Conservation (phyloP, 2,329 filamentous ascomycete genomes). For the Fusarium sulawesiense region DNA sequence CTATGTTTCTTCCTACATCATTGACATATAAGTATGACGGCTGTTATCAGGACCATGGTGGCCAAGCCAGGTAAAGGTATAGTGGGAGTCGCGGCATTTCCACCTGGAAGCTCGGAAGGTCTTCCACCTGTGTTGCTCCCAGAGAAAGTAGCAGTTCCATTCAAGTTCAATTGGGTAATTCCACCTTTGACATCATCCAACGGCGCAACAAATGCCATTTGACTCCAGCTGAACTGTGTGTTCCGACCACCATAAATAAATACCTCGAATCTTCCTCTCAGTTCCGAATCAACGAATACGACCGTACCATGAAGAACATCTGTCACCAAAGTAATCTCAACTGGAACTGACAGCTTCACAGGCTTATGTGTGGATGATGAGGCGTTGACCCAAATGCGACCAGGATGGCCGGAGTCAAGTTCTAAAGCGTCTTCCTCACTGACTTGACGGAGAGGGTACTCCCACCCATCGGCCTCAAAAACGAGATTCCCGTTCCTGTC, state of each 20-base stretch:
- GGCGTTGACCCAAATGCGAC: slow-evolving; percentile 21
- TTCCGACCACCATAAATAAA: slow-evolving; percentile 26
- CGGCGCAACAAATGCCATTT: slow-evolving; percentile 26
- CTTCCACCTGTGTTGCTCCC: rapidly evolving
- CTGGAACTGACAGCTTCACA: background rate
- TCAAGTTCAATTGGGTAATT: background rate
- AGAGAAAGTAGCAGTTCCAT: background rate
- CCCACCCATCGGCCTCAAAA: slow-evolving; percentile 7
- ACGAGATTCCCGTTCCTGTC: background rate
- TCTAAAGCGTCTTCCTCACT: background rate
- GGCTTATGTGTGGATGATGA: slow-evolving; percentile 15
- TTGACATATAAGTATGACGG: background rate
- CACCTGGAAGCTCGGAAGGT: background rate
- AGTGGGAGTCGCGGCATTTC: background rate
- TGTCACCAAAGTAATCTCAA: background rate
- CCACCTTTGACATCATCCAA: background rate
- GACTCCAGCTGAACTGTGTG: slow-evolving; percentile 27
- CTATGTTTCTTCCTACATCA: background rate
- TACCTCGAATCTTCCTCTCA: slow-evolving; percentile 15
- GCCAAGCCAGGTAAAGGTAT: rapidly evolving
- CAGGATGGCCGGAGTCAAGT: slow-evolving; percentile 15
- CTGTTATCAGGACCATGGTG: background rate
- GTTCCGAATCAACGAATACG: background rate
- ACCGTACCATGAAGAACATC: slow-evolving; percentile 13
- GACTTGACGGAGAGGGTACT: slow-evolving; percentile 21